These are phyloP conservation scores for Leucocoprinus birnbaumii DNA, from an alignment of 768 basidiomycete genomes.

Conservation along the genomic window DNA sequence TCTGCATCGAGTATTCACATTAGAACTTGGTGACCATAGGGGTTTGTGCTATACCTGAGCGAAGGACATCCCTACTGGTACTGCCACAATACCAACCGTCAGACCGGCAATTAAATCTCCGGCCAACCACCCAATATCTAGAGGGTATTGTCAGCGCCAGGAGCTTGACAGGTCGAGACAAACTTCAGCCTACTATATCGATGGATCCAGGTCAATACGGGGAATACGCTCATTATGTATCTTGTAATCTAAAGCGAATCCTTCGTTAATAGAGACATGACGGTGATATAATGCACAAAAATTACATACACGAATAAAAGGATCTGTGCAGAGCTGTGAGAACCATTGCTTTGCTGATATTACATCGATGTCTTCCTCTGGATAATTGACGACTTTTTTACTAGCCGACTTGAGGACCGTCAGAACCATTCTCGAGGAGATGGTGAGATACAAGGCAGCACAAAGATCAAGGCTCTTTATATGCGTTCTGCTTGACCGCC, in stretches of 20 bases:
- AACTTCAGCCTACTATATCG: constrained; percentile 75
- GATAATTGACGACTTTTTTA: constrained; percentile 58
- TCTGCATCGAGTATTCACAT: constrained; percentile 38
- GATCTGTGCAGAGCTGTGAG: constrained; percentile 34
- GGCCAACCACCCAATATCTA: constrained; percentile 75
- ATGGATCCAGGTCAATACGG: constrained; percentile 80
- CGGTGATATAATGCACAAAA: background rate
- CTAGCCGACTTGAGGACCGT: constrained; percentile 40
- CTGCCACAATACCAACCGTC: constrained; percentile 93
- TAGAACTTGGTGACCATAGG: background rate
- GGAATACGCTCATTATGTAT: constrained; percentile 78
- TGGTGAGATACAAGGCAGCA: background rate
- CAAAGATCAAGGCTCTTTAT: too few species aligned
- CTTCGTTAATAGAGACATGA: too few species aligned
- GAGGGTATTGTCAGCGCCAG: background rate
- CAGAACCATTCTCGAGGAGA: constrained; percentile 16
- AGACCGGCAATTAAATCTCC: constrained; percentile 92
- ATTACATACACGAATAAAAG: constrained; percentile 46
- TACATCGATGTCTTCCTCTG: constrained; percentile 56
- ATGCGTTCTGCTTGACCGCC: too few species aligned
- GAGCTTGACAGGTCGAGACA: background rate
- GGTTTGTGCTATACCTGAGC: constrained; percentile 47
- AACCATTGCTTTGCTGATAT: constrained; percentile 61
- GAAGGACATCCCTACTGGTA: constrained; percentile 93
- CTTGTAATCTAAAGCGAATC: constrained; percentile 44